Base-by-base conservation (phyloP, 2,329 filamentous ascomycete species). In the Ophiocordyceps sinensis region DNA sequence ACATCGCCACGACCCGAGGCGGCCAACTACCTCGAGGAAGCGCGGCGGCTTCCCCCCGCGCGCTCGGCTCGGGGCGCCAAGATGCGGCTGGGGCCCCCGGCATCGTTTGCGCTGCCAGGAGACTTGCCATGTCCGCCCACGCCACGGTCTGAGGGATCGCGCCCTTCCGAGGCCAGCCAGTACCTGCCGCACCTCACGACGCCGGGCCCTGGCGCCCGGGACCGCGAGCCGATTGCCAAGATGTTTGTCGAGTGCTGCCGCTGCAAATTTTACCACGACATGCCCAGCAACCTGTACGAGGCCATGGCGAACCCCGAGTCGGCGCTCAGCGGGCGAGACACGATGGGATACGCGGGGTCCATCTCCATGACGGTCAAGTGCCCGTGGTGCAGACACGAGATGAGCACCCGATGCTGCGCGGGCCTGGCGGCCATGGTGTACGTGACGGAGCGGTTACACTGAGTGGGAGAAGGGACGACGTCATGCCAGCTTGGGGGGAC, bases 311-410 rank as follows among this genome's bases (percentile, higher is more conserved):
- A 71, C 46, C 73, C 75, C 0, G 68, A 75, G 37, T 66, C 66
- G 4, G 59, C 75, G 12, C 63, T 79, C 12, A 66, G 68, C 15
- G 38, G 51, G 41, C 69, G 73, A 38, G 64, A 64, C 41, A 57
- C 60, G 28, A 57, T 68, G 6, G 73, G 73, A 1, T 73, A 76
- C 36, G 67, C 67, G 35, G 74, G 74, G 1, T 62, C 70, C 7
- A 67, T 79, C 36, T 75, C 69, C 9, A 78, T 77, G 47, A 73
- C 70, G 52, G 73, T 82, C 23, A 74, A 71, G 48, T 85, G 80
- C 54, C 79, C 79, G 9, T 85, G 81, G 81, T 85, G 81, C 55
- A 65, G 66, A 36, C 81, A 85, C 60, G 71, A 72, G 39, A 84
- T 85, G 79, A 78, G 67, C 48, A 79, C 71, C 13, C 63, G 61